Conservation (phyloP, 768 basidiomycete genomes). For the Pleurotus cornucopiae region DNA sequence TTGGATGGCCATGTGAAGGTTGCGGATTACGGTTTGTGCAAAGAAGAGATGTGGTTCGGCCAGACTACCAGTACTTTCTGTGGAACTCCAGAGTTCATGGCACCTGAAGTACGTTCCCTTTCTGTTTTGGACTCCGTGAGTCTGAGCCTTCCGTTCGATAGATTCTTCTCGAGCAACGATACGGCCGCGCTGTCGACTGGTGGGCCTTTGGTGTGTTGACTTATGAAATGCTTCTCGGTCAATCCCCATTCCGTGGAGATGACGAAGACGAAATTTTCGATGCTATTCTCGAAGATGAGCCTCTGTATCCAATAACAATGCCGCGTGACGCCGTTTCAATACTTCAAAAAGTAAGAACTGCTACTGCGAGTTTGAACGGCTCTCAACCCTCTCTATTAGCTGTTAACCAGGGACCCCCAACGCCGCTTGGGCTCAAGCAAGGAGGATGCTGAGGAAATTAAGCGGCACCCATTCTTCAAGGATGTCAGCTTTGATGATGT, state of each 20-base stretch:
- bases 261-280: constrained; percentile 99
- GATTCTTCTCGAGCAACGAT: constrained; percentile 99
- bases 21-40: constrained; percentile 98
- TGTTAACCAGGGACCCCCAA: constrained; percentile 86
- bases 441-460: constrained; percentile 95
- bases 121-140: background rate
- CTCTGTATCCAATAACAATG: constrained; percentile 98
- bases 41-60: constrained; percentile 98
- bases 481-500: constrained; percentile 97
- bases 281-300: constrained; percentile 97
- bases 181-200: constrained; percentile 99
- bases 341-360: constrained; percentile 72
- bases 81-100: constrained; percentile 99
- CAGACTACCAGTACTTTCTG: constrained; percentile 98
- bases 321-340: constrained; percentile 95
- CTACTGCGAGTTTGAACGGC: background rate
- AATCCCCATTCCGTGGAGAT: constrained; percentile 98
- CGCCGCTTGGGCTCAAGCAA: constrained; percentile 90
- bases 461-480: constrained; percentile 97
- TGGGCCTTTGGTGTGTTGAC: constrained; percentile 99
- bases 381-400: constrained; percentile 36
- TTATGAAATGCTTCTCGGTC: constrained; percentile 98
- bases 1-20: constrained; percentile 98
- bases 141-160: constrained; percentile 23
- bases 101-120: constrained; percentile 76